Percentiles rank a stretch among this genome's conserved stretches.
Evolutionary conservation across 345 rosid genomes (phyloP).

Genomic region (Noccaea caerulescens): DNA sequence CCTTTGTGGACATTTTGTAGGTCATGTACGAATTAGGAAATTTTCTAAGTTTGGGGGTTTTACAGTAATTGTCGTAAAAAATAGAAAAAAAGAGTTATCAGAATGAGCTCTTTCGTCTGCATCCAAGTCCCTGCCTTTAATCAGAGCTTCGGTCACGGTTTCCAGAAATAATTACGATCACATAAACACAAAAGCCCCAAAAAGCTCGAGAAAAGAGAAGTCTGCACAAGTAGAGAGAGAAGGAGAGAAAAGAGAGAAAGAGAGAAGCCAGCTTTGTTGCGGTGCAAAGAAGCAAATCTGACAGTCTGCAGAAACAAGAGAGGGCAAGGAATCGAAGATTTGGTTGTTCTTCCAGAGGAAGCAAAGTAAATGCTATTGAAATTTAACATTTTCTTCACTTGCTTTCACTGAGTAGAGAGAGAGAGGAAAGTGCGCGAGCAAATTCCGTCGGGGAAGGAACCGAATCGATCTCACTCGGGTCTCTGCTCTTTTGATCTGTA

Average conservation of each 20-base stretch:
- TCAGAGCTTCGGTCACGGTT: slow-evolving; percentile 46
- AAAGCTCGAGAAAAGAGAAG: slow-evolving; percentile 35
- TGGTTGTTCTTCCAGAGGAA: slow-evolving; percentile 29
- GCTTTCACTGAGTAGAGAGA: slow-evolving; percentile 28
- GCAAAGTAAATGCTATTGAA: slow-evolving; percentile 34
- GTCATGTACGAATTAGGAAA: slow-evolving; percentile 18
- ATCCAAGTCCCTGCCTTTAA: slow-evolving; percentile 37
- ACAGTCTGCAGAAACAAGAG: slow-evolving; percentile 33
- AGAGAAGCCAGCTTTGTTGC: slow-evolving; percentile 40
- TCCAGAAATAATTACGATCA: slow-evolving; percentile 44
- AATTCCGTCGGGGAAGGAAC: slow-evolving; percentile 12
- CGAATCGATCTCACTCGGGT: slow-evolving; percentile 40
- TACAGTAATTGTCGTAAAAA: slow-evolving; percentile 1
- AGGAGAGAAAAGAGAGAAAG: slow-evolving; percentile 8
- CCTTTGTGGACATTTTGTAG: neutral
- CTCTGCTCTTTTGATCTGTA: slow-evolving; percentile 40
- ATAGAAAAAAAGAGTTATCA: slow-evolving; percentile 33
- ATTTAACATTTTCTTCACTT: slow-evolving; percentile 24
- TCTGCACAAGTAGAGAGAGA: slow-evolving; percentile 12
- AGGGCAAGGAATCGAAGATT: slow-evolving; percentile 45
- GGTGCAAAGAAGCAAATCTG: slow-evolving; percentile 47
- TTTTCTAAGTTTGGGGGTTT: slow-evolving; percentile 17
- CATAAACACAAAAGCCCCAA: slow-evolving; percentile 38
- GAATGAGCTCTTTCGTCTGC: slow-evolving; percentile 43
- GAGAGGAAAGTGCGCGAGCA: neutral